phyloP scores from a whole-genome alignment of 176 grass and related monocot genomes.

The Bromus sterilis region DNA sequence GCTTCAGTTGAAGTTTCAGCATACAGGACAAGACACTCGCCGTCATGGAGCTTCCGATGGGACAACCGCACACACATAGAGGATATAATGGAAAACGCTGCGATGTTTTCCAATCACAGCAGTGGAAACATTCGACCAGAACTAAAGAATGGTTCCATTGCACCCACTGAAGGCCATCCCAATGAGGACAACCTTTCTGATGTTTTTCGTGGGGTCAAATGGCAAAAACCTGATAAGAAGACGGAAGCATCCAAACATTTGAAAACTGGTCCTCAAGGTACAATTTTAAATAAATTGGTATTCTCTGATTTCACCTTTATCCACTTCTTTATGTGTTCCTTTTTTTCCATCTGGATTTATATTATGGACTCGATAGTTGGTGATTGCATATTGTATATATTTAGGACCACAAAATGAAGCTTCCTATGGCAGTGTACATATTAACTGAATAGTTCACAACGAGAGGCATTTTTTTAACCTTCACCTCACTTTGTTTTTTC shows the following conservation, averaged over 20 bases:
- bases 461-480: background rate
- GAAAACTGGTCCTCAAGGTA: constrained; percentile 34
- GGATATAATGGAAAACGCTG: constrained; percentile 36
- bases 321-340: background rate
- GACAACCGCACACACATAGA: constrained; percentile 67
- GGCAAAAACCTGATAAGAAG: constrained; percentile 28
- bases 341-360: background rate
- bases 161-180: constrained; percentile 20
- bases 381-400: background rate
- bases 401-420: background rate
- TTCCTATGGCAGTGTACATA: background rate
- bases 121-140: constrained; percentile 25
- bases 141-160: constrained; percentile 25
- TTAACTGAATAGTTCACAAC: background rate
- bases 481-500: background rate
- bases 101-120: constrained; percentile 18
- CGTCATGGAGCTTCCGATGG: constrained; percentile 69
- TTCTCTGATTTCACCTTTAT: background rate
- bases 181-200: constrained; percentile 7
- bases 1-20: constrained; percentile 34
- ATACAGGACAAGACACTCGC: constrained; percentile 50
- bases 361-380: background rate
- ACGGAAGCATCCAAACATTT: constrained; percentile 29
- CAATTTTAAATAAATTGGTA: background rate
- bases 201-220: constrained; percentile 9